Conservation (phyloP, 179 eudicot genomes). For the Silene noctiflora region DNA sequence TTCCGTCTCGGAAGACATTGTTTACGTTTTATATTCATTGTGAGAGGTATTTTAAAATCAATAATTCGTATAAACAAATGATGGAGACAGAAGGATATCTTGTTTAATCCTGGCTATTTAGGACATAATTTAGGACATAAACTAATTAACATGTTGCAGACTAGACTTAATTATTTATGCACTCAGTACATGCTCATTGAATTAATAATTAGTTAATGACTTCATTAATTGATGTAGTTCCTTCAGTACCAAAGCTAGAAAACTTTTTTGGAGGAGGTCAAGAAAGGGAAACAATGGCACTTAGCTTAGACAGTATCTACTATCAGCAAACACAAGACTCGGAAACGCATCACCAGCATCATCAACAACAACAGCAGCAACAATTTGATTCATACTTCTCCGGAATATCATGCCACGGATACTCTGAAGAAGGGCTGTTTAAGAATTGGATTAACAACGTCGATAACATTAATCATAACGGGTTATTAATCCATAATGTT, state of each 20-base stretch:
- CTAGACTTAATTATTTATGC: no score
- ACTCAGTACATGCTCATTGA: no score
- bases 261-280: slow-evolving; percentile 58
- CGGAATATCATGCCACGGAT: slow-evolving; percentile 35
- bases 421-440: slow-evolving; percentile 26
- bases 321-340: slow-evolving; percentile 35
- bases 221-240: slow-evolving; percentile 14
- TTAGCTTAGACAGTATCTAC: slow-evolving; percentile 61
- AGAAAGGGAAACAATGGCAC: slow-evolving; percentile 43
- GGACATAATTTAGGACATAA: no score
- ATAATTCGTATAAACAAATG: no score
- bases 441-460: slow-evolving; percentile 16
- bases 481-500: neutral
- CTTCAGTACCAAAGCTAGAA: slow-evolving; percentile 64
- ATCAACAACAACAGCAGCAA: slow-evolving; percentile 26
- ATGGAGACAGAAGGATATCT: no score
- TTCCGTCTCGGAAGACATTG: no score
- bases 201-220: no score
- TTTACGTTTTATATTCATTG: no score
- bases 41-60: no score
- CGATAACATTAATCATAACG: neutral
- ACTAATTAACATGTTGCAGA: no score
- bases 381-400: slow-evolving; percentile 37
- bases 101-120: no score
- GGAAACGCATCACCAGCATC: slow-evolving; percentile 26